Evolutionary conservation across 129 eudicot species (phyloP).

Genomic region (Flaveria brownii): DNA sequence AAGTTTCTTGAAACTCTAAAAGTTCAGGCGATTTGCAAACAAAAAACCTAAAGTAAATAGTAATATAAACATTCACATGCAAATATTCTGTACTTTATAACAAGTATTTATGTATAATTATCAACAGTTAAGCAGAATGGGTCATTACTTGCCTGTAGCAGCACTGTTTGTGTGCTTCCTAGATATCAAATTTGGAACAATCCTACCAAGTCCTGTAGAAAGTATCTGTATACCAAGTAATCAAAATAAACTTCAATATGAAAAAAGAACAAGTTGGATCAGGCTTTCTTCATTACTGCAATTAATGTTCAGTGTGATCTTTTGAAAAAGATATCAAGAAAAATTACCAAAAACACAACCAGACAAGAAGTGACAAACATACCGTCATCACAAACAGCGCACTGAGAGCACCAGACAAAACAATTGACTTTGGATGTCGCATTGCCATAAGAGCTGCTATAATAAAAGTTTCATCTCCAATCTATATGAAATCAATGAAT

Average conservation of each 20-base stretch:
- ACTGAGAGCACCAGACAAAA: conserved; percentile 94
- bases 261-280: background rate
- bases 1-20: too few relatives aligned
- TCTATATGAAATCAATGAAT: conserved; percentile 51
- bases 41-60: too few relatives aligned
- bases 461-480: conserved; percentile 98
- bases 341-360: too few relatives aligned
- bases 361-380: conserved; percentile 25
- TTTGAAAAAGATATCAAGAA: too few relatives aligned
- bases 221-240: conserved; percentile 43
- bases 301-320: background rate
- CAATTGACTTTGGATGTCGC: conserved; percentile 99
- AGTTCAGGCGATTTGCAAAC: too few relatives aligned
- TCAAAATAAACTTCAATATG: conserved; percentile 18
- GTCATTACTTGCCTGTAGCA: conserved; percentile 72
- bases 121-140: conserved; percentile 21
- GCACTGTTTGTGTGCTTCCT: conserved; percentile 97
- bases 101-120: conserved; percentile 7
- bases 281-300: background rate
- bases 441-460: conserved; percentile 99
- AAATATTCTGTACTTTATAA: background rate
- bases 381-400: conserved; percentile 98
- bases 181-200: conserved; percentile 96
- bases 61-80: background rate
- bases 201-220: conserved; percentile 62